phyloP scores from a whole-genome alignment of 2,329 filamentous ascomycete genomes.

The Paecilomyces fulvus region DNA sequence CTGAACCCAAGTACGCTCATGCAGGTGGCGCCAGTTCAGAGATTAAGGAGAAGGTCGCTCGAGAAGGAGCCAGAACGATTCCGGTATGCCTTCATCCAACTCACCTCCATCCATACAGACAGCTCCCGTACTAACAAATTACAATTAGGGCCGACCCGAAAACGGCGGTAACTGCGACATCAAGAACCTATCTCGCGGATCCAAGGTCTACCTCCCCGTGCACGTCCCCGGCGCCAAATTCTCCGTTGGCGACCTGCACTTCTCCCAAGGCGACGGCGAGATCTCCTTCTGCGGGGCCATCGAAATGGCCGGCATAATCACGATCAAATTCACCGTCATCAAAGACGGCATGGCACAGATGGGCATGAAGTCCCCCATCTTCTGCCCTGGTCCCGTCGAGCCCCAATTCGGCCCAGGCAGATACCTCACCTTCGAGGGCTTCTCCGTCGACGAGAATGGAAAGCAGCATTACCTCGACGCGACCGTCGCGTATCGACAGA shows the following conservation, averaged over 20 bases:
- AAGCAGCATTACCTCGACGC: constrained; percentile 87
- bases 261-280: constrained; percentile 81
- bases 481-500: constrained; percentile 78
- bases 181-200: constrained; percentile 72
- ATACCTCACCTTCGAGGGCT: constrained; percentile 81
- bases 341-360: constrained; percentile 69
- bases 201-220: constrained; percentile 78
- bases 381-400: constrained; percentile 78
- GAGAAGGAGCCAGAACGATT: constrained; percentile 75
- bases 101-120: neutral
- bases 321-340: constrained; percentile 81
- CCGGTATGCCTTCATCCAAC: constrained; percentile 42
- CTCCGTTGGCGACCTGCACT: constrained; percentile 80
- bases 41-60: constrained; percentile 58
- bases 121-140: neutral
- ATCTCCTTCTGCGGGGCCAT: constrained; percentile 86
- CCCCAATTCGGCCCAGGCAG: constrained; percentile 77
- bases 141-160: constrained; percentile 57
- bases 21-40: constrained; percentile 55
- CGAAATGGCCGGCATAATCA: constrained; percentile 89
- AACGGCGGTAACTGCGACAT: constrained; percentile 90
- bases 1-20: constrained; percentile 62
- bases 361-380: constrained; percentile 74
- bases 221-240: constrained; percentile 85
- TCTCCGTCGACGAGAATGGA: constrained; percentile 78